These are phyloP conservation scores for Raffaelea deltoideospora DNA, from an alignment of 2,329 filamentous ascomycete species.

Conservation along the genomic window DNA sequence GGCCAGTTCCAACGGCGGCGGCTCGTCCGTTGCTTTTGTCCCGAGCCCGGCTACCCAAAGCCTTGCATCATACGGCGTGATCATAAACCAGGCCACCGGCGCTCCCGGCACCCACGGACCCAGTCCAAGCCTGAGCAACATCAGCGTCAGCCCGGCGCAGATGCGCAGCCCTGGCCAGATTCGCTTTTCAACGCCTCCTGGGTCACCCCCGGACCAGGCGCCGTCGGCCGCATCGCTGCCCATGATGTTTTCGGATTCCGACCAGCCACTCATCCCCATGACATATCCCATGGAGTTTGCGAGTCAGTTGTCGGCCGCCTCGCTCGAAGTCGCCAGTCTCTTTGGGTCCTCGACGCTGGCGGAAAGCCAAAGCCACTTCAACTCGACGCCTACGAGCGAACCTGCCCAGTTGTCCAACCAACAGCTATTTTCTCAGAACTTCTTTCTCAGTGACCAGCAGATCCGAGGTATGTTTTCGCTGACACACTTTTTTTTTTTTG, in stretches of 20 bases:
- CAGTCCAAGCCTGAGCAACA: constrained; percentile 20
- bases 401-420: background rate
- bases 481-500: background rate
- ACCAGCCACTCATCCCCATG: constrained; percentile 3
- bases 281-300: constrained; percentile 4
- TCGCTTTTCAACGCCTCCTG: constrained; percentile 17
- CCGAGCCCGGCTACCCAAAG: constrained; percentile 36
- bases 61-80: constrained; percentile 32
- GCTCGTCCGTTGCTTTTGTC: constrained; percentile 25
- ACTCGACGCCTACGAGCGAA: background rate
- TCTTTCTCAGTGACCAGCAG: constrained; percentile 7
- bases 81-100: constrained; percentile 14
- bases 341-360: background rate
- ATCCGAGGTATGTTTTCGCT: constrained; percentile 2
- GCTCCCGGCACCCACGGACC: constrained; percentile 15
- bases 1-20: constrained; percentile 18
- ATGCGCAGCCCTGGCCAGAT: constrained; percentile 13
- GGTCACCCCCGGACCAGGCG: constrained; percentile 19
- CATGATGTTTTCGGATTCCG: background rate
- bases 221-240: background rate
- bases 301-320: background rate
- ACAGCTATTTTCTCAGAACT: background rate
- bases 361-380: background rate
- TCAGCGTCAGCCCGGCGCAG: constrained; percentile 6
- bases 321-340: background rate